Evolutionary conservation across 1,139 yeast genomes (phyloP).

Genomic region (Nematodospora anomalae): DNA sequence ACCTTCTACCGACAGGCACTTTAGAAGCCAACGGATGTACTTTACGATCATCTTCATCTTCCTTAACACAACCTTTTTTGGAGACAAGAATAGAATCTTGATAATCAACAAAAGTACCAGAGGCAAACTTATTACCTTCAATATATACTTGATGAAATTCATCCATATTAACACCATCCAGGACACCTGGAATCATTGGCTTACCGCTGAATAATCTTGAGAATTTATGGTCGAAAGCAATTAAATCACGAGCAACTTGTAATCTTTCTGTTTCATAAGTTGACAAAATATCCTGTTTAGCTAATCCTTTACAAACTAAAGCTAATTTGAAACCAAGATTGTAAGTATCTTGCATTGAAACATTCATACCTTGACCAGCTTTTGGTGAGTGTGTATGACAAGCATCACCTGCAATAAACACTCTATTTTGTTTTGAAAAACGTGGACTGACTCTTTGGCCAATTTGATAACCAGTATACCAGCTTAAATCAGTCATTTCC

Average conservation of each 20-base stretch:
- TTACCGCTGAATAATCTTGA: constrained; percentile 32
- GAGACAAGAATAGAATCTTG: constrained; percentile 18
- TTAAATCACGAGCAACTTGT: constrained; percentile 32
- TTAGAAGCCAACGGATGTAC: constrained; percentile 20
- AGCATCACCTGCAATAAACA: constrained; percentile 40
- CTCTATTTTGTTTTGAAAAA: constrained; percentile 23
- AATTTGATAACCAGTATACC: constrained; percentile 39
- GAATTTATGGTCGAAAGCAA: constrained; percentile 32
- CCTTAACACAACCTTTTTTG: constrained; percentile 3
- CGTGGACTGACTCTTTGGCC: constrained; percentile 34
- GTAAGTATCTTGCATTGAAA: constrained; percentile 29
- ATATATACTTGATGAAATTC: constrained; percentile 28
- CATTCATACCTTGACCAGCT: constrained; percentile 44
- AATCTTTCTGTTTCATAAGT: constrained; percentile 33
- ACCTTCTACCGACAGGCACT: constrained; percentile 28
- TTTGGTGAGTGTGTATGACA: constrained; percentile 41
- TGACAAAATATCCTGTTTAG: constrained; percentile 21
- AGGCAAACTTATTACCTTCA: constrained; percentile 30
- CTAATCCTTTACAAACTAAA: constrained; percentile 28
- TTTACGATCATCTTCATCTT: constrained; percentile 10
- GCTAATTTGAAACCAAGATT: constrained; percentile 39
- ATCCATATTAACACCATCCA: constrained; percentile 25
- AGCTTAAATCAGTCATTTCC: constrained; percentile 25
- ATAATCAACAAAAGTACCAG: constrained; percentile 34
- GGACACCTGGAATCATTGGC: constrained; percentile 20